Base-by-base conservation (phyloP, 1,284 basidiomycete genomes). In the Caloboletus firmus region DNA sequence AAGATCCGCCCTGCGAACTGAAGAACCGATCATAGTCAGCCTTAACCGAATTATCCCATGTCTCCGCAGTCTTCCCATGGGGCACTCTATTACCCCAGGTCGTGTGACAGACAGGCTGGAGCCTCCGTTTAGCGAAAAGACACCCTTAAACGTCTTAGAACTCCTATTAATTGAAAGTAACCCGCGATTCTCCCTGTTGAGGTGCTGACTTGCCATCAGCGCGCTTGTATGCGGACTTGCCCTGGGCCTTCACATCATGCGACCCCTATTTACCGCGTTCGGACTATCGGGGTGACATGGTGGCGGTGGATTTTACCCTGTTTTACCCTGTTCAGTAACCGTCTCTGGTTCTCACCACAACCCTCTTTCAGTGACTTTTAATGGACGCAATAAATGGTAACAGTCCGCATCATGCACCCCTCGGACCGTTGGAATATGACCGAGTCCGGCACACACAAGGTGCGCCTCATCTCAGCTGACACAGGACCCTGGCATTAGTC, bases 21-120 rank as follows among this genome's bases (percentile, higher is more conserved):
- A 44, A 44, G 20, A 18, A 50, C 51, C 47, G 59, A 64, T 66
- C 54, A 51, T 35, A 43, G 52, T 61, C 58, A 22, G 41, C 36
- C 39, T 50, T 51, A 47, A 55, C 54, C 31, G 37, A 47, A 43
- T 45, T 34, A 24, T 39, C 49, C 22, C 43, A 40, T 37, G 36
- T 51, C 55, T 61, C 65, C 64, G 62, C 54, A 60, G 58, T 53
- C 49, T 43, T 60, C 56, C 54, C 60, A 50, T 67, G 63, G 58
- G 64, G 54, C 54, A 57, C 62, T 62, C 62, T 64, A 64, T 64
- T 65, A 65, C 63, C 63, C 63, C 63, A 63, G 59, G 66, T 64
- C 55, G 64, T 64, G 66, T 66, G 66, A 64, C 54, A 12, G 50
- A 20, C 35, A 9, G 20, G n/a, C 28, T 45, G 34, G n/a, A n/a